Conservation (phyloP, 345 rosid species). For the Ricinus communis region DNA sequence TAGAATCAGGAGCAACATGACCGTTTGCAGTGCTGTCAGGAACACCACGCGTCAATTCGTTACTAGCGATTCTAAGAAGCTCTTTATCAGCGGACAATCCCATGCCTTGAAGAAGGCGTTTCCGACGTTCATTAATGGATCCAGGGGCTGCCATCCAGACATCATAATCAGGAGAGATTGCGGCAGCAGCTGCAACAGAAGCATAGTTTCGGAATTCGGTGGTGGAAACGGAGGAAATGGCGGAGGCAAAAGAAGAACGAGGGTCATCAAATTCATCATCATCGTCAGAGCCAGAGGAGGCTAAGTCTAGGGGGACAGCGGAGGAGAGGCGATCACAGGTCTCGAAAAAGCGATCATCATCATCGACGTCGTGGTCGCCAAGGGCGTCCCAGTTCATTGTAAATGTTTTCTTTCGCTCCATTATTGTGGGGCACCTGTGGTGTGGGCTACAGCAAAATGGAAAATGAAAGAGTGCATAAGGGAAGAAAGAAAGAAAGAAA, state of each 20-base stretch:
- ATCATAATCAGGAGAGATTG: slow-evolving; percentile 58
- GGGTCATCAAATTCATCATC: slow-evolving; percentile 67
- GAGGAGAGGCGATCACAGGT: slow-evolving; percentile 52
- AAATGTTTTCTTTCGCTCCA: slow-evolving; percentile 59
- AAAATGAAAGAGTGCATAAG: neutral
- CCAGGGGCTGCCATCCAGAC: slow-evolving; percentile 92
- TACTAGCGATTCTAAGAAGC: slow-evolving; percentile 33
- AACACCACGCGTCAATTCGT: slow-evolving; percentile 25
- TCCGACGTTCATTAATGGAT: slow-evolving; percentile 68
- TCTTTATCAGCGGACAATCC: slow-evolving; percentile 52
- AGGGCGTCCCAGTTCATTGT: slow-evolving; percentile 78
- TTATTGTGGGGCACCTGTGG: slow-evolving; percentile 17
- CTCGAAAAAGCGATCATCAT: slow-evolving; percentile 70
- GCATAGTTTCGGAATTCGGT: slow-evolving; percentile 26
- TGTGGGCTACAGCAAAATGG: neutral
- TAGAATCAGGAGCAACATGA: neutral
- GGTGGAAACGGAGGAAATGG: slow-evolving; percentile 41
- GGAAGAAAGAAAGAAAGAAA: neutral
- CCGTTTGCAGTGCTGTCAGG: slow-evolving; percentile 20
- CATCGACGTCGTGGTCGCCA: slow-evolving; percentile 52
- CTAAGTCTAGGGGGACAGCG: slow-evolving; percentile 47
- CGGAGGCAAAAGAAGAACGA: slow-evolving; percentile 50
- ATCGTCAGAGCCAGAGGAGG: slow-evolving; percentile 65
- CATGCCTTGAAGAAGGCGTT: slow-evolving; percentile 73
- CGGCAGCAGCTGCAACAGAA: slow-evolving; percentile 10